These are phyloP conservation scores for Cardamine resedifolia DNA, from an alignment of 345 rosid species.

Conservation along the genomic window DNA sequence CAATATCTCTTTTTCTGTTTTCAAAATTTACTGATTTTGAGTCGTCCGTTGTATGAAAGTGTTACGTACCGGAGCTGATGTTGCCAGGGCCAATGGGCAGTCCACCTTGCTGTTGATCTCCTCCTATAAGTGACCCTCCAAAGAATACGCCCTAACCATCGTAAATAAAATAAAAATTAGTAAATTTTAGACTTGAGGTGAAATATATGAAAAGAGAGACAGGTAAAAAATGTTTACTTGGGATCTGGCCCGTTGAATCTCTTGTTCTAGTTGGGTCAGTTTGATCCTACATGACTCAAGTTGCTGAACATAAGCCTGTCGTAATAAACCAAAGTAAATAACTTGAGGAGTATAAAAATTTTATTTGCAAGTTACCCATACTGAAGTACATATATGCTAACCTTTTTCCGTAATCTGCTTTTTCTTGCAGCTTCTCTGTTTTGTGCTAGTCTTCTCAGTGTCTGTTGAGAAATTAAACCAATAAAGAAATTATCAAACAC, in stretches of 20 bases:
- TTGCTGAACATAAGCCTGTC: slow-evolving; percentile 96
- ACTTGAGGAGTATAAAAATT: neutral
- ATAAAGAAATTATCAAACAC: slow-evolving; percentile 13
- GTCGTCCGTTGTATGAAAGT: neutral
- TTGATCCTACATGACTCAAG: slow-evolving; percentile 92
- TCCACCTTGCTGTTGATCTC: slow-evolving; percentile 64
- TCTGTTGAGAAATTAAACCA: slow-evolving; percentile 41
- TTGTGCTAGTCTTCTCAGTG: slow-evolving; percentile 95
- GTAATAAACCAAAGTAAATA: neutral
- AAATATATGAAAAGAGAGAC: neutral
- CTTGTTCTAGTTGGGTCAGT: slow-evolving; percentile 91
- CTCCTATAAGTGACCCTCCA: slow-evolving; percentile 60
- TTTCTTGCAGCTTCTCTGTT: slow-evolving; percentile 99
- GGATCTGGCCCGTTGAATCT: slow-evolving; percentile 83
- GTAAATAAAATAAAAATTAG: neutral
- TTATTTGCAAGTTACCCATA: slow-evolving; percentile 1
- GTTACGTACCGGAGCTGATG: slow-evolving; percentile 61
- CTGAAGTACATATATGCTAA: slow-evolving; percentile 10
- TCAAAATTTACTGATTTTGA: neutral
- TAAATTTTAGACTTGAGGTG: neutral
- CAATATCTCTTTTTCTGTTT: neutral
- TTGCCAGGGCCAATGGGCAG: slow-evolving; percentile 53
- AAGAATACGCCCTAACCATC: slow-evolving; percentile 66
- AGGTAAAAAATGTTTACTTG: slow-evolving; percentile 48
- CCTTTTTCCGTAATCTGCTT: slow-evolving; percentile 95